Evolutionary conservation across 2,329 filamentous ascomycete species (phyloP).

Genomic region (Aspergillus sp.): DNA sequence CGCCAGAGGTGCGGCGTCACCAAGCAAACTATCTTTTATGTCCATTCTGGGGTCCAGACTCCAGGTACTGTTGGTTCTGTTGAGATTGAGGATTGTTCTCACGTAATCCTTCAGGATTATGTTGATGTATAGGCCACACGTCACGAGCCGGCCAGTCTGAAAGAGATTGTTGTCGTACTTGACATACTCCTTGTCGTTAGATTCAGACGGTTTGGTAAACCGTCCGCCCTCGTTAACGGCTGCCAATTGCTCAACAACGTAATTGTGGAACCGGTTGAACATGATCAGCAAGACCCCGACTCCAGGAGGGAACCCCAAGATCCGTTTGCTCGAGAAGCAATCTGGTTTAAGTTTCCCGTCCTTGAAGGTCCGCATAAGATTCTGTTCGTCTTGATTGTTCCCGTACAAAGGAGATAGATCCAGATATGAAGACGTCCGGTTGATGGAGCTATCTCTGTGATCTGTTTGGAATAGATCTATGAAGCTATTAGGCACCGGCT

Average conservation of each 20-base stretch:
- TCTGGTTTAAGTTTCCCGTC: conserved; percentile 70
- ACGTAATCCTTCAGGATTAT: conserved; percentile 60
- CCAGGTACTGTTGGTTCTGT: conserved; percentile 59
- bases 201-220: conserved; percentile 56
- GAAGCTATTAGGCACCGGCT: conserved; percentile 14
- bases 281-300: conserved; percentile 67
- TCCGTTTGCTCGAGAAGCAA: conserved; percentile 63
- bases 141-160: conserved; percentile 55
- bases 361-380: conserved; percentile 60
- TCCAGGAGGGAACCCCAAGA: conserved; percentile 65
- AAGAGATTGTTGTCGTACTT: conserved; percentile 47
- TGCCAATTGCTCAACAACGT: conserved; percentile 60
- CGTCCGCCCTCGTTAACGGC: conserved; percentile 66
- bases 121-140: conserved; percentile 55
- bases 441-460: conserved; percentile 60
- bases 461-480: conserved; percentile 65
- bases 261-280: conserved; percentile 70
- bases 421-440: conserved; percentile 70
- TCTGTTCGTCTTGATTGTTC: conserved; percentile 61
- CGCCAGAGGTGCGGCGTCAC: conserved; percentile 51
- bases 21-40: conserved; percentile 47
- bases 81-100: conserved; percentile 59
- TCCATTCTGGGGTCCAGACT: conserved; percentile 63
- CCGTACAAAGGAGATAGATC: conserved; percentile 73
- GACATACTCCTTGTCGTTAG: conserved; percentile 33